Conservation (phyloP, 2,329 filamentous ascomycete species). For the Stagonosporopsis vannaccii region DNA sequence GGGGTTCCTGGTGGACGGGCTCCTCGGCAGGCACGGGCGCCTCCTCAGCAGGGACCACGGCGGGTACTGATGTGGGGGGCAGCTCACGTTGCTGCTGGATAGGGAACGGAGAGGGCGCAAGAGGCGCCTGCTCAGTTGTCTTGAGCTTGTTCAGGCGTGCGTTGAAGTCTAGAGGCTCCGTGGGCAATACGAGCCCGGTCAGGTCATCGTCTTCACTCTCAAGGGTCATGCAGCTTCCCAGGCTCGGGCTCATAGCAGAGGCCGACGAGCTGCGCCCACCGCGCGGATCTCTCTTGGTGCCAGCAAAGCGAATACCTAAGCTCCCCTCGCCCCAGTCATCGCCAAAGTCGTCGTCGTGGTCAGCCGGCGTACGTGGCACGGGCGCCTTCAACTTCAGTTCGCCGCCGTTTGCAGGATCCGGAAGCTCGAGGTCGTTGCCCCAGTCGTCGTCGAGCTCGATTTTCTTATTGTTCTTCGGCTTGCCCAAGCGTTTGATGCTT, state of each 20-base stretch:
- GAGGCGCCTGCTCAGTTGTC: conserved; percentile 51
- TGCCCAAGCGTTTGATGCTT: conserved; percentile 87
- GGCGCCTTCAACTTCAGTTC: conserved; percentile 51
- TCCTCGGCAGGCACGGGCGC: conserved; percentile 19
- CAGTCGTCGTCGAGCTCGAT: conserved; percentile 59
- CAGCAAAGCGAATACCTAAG: conserved; percentile 86
- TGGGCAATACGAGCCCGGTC: conserved; percentile 85
- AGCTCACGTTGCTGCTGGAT: conserved; percentile 25
- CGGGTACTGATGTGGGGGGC: conserved; percentile 43
- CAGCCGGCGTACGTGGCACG: conserved; percentile 54
- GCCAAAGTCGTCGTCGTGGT: conserved; percentile 76
- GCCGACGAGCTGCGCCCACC: conserved; percentile 85
- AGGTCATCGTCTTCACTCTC: conserved; percentile 95
- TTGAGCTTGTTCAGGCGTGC: conserved; percentile 78
- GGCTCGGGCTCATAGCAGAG: conserved; percentile 89
- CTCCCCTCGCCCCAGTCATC: conserved; percentile 95
- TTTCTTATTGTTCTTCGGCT: conserved; percentile 54
- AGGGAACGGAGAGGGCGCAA: conserved; percentile 30
- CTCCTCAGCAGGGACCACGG: conserved; percentile 24
- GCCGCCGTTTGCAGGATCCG: conserved; percentile 42
- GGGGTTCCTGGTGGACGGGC: conserved; percentile 11
- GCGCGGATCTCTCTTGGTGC: conserved; percentile 75
- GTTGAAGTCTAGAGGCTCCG: conserved; percentile 82
- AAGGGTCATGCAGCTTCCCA: conserved; percentile 86
- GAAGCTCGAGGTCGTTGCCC: conserved; percentile 59